Conservation (phyloP, 768 basidiomycete species). For the Phylloporus rhodoxanthus region DNA sequence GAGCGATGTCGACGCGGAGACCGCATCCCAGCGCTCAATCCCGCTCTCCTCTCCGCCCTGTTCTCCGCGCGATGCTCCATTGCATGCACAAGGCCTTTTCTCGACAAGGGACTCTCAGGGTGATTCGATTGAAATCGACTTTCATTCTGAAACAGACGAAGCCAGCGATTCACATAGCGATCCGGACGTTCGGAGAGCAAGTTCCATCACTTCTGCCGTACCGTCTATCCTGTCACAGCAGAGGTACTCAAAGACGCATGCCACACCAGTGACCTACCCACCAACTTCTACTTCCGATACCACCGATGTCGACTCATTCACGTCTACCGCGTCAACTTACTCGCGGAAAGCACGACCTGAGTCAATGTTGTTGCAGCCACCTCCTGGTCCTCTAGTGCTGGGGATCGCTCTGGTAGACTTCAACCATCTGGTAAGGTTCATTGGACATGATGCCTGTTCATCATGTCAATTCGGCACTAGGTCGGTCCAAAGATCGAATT, state of each 20-base stretch:
- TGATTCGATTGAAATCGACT: slow-evolving; percentile 49
- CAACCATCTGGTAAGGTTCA: slow-evolving; percentile 73
- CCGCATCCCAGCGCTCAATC: slow-evolving; percentile 74
- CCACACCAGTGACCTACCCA: slow-evolving; percentile 50
- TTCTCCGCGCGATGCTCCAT: slow-evolving; percentile 41
- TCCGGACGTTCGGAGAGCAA: slow-evolving; percentile 32
- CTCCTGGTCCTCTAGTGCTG: slow-evolving; percentile 55
- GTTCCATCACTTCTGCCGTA: slow-evolving; percentile 47
- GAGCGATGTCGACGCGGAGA: slow-evolving; percentile 62
- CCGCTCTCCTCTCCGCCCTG: slow-evolving; percentile 60
- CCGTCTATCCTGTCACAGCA: slow-evolving; percentile 36
- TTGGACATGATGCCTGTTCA: slow-evolving; percentile 5
- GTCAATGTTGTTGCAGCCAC: slow-evolving; percentile 61
- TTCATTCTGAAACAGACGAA: slow-evolving; percentile 50
- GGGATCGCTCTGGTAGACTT: slow-evolving; percentile 94
- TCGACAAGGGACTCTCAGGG: slow-evolving; percentile 40
- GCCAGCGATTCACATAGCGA: slow-evolving; percentile 44
- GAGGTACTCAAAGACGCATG: slow-evolving; percentile 33
- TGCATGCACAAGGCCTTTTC: slow-evolving; percentile 25
- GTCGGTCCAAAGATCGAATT: slow-evolving; percentile 92
- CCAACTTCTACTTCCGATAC: slow-evolving; percentile 42
- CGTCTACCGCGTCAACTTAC: slow-evolving; percentile 53
- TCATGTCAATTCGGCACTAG: slow-evolving; percentile 34
- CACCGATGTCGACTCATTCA: slow-evolving; percentile 51
- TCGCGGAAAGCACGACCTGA: slow-evolving; percentile 72